phyloP scores from a whole-genome alignment of 345 rosid species.

The Jatropha curcas region DNA sequence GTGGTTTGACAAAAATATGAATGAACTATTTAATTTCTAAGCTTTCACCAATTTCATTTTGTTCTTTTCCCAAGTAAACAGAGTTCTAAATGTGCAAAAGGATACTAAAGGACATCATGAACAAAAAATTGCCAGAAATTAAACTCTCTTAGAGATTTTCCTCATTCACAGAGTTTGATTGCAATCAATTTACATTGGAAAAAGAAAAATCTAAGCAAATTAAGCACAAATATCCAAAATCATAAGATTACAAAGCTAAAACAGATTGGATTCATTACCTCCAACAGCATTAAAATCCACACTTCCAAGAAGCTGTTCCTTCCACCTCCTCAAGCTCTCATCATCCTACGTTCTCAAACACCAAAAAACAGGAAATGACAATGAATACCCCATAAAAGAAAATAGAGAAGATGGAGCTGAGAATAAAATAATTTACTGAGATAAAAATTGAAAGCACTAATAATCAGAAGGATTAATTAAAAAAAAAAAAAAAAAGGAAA shows the following conservation, averaged over 20 bases:
- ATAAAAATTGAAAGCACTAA: neutral
- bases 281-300: slow-evolving; percentile 73
- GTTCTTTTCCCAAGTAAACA: neutral
- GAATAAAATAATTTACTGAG: neutral
- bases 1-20: neutral
- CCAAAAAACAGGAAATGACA: neutral
- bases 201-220: neutral
- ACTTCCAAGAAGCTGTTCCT: slow-evolving; percentile 80
- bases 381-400: neutral
- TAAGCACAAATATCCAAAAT: neutral
- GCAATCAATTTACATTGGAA: neutral
- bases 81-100: neutral
- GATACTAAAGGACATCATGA: neutral
- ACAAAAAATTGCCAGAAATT: neutral
- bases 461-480: too few species aligned
- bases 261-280: slow-evolving; percentile 41
- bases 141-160: neutral
- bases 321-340: slow-evolving; percentile 96
- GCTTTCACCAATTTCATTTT: neutral
- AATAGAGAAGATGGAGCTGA: neutral
- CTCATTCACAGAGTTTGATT: neutral
- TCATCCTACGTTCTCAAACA: slow-evolving; percentile 54
- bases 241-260: neutral
- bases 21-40: neutral
- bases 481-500: too few species aligned